Conservation (phyloP, 2,329 filamentous ascomycete genomes). For the Neobulgaria alba region DNA sequence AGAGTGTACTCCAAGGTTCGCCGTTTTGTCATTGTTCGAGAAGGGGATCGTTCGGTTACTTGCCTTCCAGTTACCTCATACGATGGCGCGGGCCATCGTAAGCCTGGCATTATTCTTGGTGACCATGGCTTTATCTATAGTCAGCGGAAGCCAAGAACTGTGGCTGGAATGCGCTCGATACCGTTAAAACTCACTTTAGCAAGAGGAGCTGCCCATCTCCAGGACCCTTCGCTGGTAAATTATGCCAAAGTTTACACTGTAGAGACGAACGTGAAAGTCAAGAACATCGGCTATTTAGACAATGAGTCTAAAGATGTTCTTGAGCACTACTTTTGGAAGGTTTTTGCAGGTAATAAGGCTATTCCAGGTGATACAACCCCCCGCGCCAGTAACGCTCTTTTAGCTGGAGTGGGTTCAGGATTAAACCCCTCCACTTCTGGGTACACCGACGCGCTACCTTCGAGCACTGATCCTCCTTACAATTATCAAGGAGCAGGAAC, state of each 20-base stretch:
- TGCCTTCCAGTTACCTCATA: constrained; percentile 19
- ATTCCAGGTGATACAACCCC: neutral
- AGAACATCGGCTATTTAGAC: constrained; percentile 19
- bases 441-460: too few species aligned
- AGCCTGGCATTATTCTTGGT: constrained; percentile 15
- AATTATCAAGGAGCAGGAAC: too few species aligned
- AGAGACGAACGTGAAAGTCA: constrained; percentile 21
- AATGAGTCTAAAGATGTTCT: constrained; percentile 10
- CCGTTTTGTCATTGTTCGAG: constrained; percentile 19
- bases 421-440: too few species aligned
- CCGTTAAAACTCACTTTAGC: constrained; percentile 13
- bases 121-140: constrained; percentile 20
- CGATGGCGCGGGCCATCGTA: constrained; percentile 8
- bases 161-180: constrained; percentile 8
- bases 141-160: constrained; percentile 3
- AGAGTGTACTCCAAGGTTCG: constrained; percentile 16
- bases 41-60: constrained; percentile 8
- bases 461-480: too few species aligned
- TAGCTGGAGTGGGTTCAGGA: constrained; percentile 1
- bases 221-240: constrained; percentile 16
- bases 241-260: constrained; percentile 18
- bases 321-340: constrained; percentile 3
- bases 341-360: constrained; percentile 5
- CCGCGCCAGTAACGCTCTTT: neutral
- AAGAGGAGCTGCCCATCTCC: constrained; percentile 4